A percentile compares a stretch with the other conserved stretches of the same genome.
These are phyloP conservation scores for Sarocladium kiliense DNA, from an alignment of 2,329 filamentous ascomycete genomes.

Conservation along the genomic window DNA sequence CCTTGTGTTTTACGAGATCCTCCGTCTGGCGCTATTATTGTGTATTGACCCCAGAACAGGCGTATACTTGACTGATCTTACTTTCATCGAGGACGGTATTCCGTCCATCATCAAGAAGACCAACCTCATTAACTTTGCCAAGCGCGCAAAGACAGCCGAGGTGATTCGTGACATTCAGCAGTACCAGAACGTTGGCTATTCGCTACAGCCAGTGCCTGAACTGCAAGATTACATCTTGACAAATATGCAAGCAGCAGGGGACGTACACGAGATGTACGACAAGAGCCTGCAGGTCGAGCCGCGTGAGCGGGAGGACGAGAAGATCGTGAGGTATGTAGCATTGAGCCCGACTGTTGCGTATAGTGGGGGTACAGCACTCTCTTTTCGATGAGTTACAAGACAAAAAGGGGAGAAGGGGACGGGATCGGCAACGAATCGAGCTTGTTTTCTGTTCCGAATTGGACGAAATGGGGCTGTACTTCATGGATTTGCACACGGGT, in stretches of 20 bases:
- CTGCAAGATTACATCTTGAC: constrained; percentile 94
- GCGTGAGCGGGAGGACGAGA: constrained; percentile 94
- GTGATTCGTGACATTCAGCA: constrained; percentile 98
- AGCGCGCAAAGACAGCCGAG: constrained; percentile 95
- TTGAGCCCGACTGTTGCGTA: constrained; percentile 12
- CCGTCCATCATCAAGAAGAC: constrained; percentile 95
- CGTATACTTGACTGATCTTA: constrained; percentile 94
- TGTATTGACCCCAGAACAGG: too few relatives aligned
- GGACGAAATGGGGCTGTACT: neutral
- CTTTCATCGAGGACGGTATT: constrained; percentile 98
- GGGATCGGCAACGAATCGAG: constrained; percentile 1
- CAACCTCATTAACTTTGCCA: constrained; percentile 96
- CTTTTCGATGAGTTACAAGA: constrained; percentile 4
- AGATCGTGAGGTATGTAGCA: constrained; percentile 86
- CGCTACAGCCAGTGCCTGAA: constrained; percentile 81
- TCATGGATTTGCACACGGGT: constrained; percentile 1
- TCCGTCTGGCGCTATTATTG: too few relatives aligned
- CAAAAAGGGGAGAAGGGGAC: neutral
- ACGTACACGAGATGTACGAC: constrained; percentile 99
- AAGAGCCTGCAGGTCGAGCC: constrained; percentile 91
- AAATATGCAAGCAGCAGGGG: constrained; percentile 91
- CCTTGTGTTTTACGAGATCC: too few relatives aligned
- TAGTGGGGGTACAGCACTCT: constrained; percentile 5
- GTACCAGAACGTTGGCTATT: constrained; percentile 97
- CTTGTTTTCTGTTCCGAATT: neutral